Evolutionary conservation across 1,284 basidiomycete species (phyloP), one percentile per base, ranked within the genome.

Genomic region (Trametes hirsuta): DNA sequence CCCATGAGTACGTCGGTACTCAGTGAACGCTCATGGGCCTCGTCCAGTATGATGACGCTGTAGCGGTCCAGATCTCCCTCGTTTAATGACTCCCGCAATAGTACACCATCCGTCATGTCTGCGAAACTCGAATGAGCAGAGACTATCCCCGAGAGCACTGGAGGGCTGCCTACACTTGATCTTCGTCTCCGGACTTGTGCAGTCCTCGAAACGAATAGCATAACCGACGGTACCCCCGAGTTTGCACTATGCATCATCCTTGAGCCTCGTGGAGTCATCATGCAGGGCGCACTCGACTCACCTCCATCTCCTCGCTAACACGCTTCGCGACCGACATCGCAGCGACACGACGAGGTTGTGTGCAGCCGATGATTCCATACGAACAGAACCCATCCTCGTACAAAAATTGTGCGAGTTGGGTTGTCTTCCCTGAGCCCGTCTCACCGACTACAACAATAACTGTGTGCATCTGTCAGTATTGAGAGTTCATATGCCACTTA

Each of bases 271-370:
- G 30, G 8, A 30, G 30, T 30, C 18, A 30, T 2, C 30, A 30
- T 30, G 30, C 4, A 30, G 8, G 30, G 30, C 30, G 30, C 30
- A 30, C 30, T 30, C 8, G 45, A 72, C 81, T 40, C 47, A 87
- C 88, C 81, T 90, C 88, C 84, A 92, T 91, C 76, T 99, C 97
- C 72, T 99, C 97, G 72, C 93, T 95, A 58, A 98, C 97, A 77
- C 97, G 95, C 78, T 98, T 98, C 8, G 97, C 97, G 3, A 98
- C 97, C 14, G 93, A 96, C 96, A 99, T 98, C 11, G 97, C 96
- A 48, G 97, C 96, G 11, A 98, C 96, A 79, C 96, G 94, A 71
- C 97, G 87, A 41, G 96, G 96, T 72, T 98, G 96, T 0, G 97
- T 99, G 70, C 96, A 99, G 6, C 95, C 95, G 45, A 99, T 87